These are phyloP conservation scores for Komagataella phaffii DNA, from an alignment of 805 yeast genomes.

Conservation along the genomic window DNA sequence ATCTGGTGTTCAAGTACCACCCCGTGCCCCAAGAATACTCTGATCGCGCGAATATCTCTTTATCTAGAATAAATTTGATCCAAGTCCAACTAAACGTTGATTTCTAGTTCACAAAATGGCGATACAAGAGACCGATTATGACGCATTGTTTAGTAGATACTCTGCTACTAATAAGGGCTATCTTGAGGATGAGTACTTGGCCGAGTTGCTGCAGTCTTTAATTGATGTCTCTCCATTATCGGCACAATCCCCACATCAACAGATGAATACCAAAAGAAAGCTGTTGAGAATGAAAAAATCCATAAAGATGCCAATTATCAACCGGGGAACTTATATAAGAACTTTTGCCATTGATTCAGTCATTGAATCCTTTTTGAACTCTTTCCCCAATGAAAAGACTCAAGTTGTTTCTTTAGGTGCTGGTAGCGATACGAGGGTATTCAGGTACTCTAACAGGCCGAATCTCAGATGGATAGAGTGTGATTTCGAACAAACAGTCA, in stretches of 20 bases:
- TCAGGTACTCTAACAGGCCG: conserved; percentile 14
- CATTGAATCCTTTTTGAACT: conserved; percentile 25
- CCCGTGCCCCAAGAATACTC: background rate
- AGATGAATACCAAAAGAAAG: conserved; percentile 18
- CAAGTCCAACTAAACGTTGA: background rate
- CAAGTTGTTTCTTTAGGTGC: conserved; percentile 68
- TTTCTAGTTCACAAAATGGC: conserved; percentile 1
- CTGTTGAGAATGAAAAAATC: conserved; percentile 23
- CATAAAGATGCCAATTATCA: conserved; percentile 48
- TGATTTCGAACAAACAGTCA: conserved; percentile 45
- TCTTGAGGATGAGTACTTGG: conserved; percentile 25
- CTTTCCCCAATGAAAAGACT: conserved; percentile 12
- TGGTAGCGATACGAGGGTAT: conserved; percentile 66
- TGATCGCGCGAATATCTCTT: background rate
- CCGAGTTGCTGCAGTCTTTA: conserved; percentile 21
- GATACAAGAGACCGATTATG: conserved; percentile 36
- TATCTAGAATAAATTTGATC: no score
- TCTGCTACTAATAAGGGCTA: conserved; percentile 39
- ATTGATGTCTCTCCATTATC: conserved; percentile 21
- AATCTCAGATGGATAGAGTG: conserved; percentile 38
- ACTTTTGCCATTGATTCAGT: conserved; percentile 37
- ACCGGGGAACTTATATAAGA: conserved; percentile 57
- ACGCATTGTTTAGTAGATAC: conserved; percentile 54
- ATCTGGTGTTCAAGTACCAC: no score
- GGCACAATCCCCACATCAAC: conserved; percentile 22